These are phyloP conservation scores for Pythium sp. DNA, from an alignment of 352 stramenopile species.

Conservation along the genomic window DNA sequence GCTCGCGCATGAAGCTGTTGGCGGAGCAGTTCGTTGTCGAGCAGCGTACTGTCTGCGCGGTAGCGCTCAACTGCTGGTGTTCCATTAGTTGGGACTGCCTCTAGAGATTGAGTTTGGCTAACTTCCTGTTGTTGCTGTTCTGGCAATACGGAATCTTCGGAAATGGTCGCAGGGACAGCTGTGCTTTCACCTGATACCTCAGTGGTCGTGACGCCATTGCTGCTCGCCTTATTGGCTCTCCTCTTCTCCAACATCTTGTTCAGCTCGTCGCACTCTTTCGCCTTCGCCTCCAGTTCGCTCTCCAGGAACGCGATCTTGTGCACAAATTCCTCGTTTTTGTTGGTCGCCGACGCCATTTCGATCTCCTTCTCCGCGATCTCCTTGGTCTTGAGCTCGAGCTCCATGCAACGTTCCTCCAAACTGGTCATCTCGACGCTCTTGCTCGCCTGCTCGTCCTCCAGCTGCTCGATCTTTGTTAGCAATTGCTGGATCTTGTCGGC, in stretches of 20 bases:
- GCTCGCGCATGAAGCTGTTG: conserved; percentile 53
- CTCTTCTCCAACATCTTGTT: conserved; percentile 30
- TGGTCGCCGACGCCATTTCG: conserved; percentile 33
- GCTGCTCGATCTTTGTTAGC: conserved; percentile 42
- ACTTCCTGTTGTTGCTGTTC: not conserved
- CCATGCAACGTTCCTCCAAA: conserved; percentile 52
- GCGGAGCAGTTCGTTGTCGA: conserved; percentile 53
- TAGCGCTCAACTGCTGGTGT: not conserved
- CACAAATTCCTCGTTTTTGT: conserved; percentile 46
- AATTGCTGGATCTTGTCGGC: conserved; percentile 33
- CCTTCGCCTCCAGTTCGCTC: conserved; percentile 46
- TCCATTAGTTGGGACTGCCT: conserved; percentile 5
- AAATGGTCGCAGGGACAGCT: conserved; percentile 5
- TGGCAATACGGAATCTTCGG: conserved; percentile 10
- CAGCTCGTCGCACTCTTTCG: conserved; percentile 46
- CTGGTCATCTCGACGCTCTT: conserved; percentile 49
- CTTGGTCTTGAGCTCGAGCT: conserved; percentile 43
- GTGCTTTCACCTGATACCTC: not conserved
- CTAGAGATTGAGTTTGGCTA: conserved; percentile 2
- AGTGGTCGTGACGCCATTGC: not conserved
- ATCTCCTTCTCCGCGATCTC: conserved; percentile 38
- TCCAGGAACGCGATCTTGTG: conserved; percentile 52
- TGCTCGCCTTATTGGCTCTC: conserved; percentile 9
- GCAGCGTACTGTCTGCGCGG: conserved; percentile 21
- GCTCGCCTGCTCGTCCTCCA: conserved; percentile 61